Evolutionary conservation across 345 rosid species (phyloP).

Genomic region (Dimocarpus longan): DNA sequence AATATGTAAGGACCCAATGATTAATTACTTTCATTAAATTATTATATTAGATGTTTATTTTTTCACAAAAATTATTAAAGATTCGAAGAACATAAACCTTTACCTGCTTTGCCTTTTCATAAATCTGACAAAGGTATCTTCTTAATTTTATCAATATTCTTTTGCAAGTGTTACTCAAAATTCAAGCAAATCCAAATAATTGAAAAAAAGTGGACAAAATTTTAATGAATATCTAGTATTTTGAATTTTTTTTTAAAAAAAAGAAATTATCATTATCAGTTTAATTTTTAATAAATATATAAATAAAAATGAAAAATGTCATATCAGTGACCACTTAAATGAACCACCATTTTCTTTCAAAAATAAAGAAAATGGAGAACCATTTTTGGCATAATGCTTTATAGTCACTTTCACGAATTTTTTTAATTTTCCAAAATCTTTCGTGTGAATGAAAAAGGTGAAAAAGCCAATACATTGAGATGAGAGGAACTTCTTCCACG

Average conservation of each 20-base stretch:
- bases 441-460: not conserved
- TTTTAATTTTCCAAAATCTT: not conserved
- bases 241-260: no score
- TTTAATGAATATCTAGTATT: no score
- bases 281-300: no score
- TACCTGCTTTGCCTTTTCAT: not conserved
- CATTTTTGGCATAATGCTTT: not conserved
- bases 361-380: no score
- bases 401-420: not conserved
- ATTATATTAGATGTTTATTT: not conserved
- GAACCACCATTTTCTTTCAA: not conserved
- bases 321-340: not conserved
- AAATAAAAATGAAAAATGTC: no score
- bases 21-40: not conserved
- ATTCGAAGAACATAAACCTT: not conserved
- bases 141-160: not conserved
- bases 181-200: not conserved
- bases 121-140: not conserved
- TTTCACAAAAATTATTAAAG: not conserved
- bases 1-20: not conserved
- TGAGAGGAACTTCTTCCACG: not conserved
- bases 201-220: not conserved
- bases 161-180: not conserved
- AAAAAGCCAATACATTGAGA: not conserved
- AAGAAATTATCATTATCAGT: no score